Evolutionary conservation across 495 filamentous ascomycete species (phyloP).

Genomic region (Xylaria palmicola): DNA sequence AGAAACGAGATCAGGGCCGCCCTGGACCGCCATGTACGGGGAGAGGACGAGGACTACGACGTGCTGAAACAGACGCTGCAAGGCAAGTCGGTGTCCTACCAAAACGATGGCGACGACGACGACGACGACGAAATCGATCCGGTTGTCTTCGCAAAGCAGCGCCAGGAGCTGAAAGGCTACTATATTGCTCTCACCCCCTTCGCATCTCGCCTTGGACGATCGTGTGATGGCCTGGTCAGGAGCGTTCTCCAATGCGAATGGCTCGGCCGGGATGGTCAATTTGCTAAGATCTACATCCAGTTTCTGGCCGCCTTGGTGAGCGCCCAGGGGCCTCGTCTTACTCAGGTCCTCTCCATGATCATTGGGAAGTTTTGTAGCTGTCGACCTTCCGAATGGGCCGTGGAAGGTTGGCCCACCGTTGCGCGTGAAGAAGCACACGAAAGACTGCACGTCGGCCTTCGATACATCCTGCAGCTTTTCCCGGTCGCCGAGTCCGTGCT

Average conservation of each 20-base stretch:
- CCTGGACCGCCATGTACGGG: slow-evolving; percentile 63
- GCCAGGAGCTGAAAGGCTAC: slow-evolving; percentile 64
- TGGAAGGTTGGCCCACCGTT: slow-evolving; percentile 61
- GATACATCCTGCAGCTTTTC: slow-evolving; percentile 72
- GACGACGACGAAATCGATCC: slow-evolving; percentile 37
- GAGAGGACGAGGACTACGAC: slow-evolving; percentile 72
- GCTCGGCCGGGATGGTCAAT: slow-evolving; percentile 80
- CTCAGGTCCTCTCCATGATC: slow-evolving; percentile 70
- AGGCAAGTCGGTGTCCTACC: slow-evolving; percentile 30
- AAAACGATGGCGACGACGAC: slow-evolving; percentile 42
- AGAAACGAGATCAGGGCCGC: slow-evolving; percentile 74
- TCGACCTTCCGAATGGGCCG: slow-evolving; percentile 48
- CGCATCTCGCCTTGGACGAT: slow-evolving; percentile 63
- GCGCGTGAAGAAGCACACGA: slow-evolving; percentile 58
- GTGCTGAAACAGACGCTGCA: slow-evolving; percentile 59
- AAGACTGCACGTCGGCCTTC: slow-evolving; percentile 71
- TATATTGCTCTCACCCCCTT: slow-evolving; percentile 75
- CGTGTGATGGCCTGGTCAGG: slow-evolving; percentile 71
- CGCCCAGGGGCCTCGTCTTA: slow-evolving; percentile 61
- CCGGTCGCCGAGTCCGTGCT: slow-evolving; percentile 70
- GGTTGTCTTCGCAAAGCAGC: slow-evolving; percentile 44
- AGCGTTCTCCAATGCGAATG: slow-evolving; percentile 74
- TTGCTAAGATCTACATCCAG: slow-evolving; percentile 73
- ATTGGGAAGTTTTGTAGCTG: slow-evolving; percentile 66
- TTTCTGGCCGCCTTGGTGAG: slow-evolving; percentile 80